These are phyloP conservation scores for Letharia columbiana DNA, from an alignment of 495 filamentous ascomycete genomes.

Conservation along the genomic window DNA sequence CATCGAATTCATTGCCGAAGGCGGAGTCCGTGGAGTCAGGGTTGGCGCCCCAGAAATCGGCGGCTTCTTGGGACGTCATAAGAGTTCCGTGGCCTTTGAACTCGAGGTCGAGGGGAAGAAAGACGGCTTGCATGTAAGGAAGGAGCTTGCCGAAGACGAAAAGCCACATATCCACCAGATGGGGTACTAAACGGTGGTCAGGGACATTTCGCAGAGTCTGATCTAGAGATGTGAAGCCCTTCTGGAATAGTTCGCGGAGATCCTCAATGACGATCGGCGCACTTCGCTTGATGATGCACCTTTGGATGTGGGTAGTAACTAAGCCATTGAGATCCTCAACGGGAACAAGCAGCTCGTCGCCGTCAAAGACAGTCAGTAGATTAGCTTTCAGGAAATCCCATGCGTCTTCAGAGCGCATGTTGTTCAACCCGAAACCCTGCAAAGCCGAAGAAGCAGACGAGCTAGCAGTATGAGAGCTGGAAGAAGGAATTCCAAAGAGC, in stretches of 20 bases:
- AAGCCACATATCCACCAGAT: slow-evolving; percentile 88
- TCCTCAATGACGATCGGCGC: slow-evolving; percentile 69
- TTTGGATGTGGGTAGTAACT: slow-evolving; percentile 71
- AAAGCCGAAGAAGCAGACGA: slow-evolving; percentile 32
- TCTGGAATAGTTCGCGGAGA: slow-evolving; percentile 65
- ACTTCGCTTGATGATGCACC: slow-evolving; percentile 58
- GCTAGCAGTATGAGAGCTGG: slow-evolving; percentile 17
- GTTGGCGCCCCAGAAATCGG: slow-evolving; percentile 75
- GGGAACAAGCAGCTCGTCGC: slow-evolving; percentile 77
- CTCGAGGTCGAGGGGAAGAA: slow-evolving; percentile 88
- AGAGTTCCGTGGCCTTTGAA: slow-evolving; percentile 76
- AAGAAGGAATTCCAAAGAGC: slow-evolving; percentile 30
- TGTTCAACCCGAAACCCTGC: slow-evolving; percentile 62
- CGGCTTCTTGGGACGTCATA: slow-evolving; percentile 64
- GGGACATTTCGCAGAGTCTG: slow-evolving; percentile 65
- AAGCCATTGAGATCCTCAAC: slow-evolving; percentile 93
- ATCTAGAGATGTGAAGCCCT: slow-evolving; percentile 80
- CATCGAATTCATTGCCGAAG: slow-evolving; percentile 62
- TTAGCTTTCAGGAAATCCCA: slow-evolving; percentile 93
- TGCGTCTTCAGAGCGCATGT: slow-evolving; percentile 81
- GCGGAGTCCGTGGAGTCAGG: slow-evolving; percentile 30
- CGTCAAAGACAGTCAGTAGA: slow-evolving; percentile 85
- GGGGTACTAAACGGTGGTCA: slow-evolving; percentile 75
- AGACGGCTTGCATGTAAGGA: slow-evolving; percentile 93
- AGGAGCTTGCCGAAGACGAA: slow-evolving; percentile 81